These are phyloP conservation scores for Pleurozium schreberi DNA, from an alignment of 225 moss, liverwort and hornwort genomes.

Conservation along the genomic window DNA sequence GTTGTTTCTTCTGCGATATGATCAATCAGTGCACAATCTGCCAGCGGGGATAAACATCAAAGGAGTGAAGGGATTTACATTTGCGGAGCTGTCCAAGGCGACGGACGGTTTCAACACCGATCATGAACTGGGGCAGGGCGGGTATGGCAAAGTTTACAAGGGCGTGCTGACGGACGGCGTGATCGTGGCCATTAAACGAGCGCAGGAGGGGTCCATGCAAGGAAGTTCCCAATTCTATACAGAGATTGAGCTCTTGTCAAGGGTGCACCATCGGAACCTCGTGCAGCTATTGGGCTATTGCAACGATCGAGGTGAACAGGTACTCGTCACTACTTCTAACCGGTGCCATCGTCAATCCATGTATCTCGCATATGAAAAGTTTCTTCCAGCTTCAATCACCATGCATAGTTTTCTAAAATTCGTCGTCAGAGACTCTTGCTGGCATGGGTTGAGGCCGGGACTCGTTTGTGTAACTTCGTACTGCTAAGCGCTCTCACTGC, in stretches of 20 bases:
- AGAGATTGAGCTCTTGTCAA: slow-evolving; percentile 40
- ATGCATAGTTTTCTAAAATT: background rate
- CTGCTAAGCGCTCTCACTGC: background rate
- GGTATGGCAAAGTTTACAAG: slow-evolving; percentile 64
- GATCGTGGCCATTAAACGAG: slow-evolving; percentile 34
- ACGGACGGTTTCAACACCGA: slow-evolving; percentile 32
- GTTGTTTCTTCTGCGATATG: background rate
- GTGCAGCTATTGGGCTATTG: slow-evolving; percentile 32
- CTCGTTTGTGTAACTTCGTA: background rate
- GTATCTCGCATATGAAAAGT: background rate
- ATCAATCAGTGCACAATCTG: background rate
- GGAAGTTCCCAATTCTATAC: slow-evolving; percentile 31
- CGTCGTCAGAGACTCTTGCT: background rate
- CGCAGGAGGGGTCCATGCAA: slow-evolving; percentile 42
- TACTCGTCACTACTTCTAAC: background rate
- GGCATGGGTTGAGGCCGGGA: background rate
- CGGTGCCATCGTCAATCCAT: background rate
- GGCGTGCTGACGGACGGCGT: slow-evolving; percentile 28
- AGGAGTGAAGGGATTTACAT: slow-evolving; percentile 54
- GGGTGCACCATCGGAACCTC: slow-evolving; percentile 47
- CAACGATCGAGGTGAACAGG: slow-evolving; percentile 39
- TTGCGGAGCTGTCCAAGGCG: slow-evolving; percentile 43
- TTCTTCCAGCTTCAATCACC: background rate
- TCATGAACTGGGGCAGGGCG: slow-evolving; percentile 50
- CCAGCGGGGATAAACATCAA: slow-evolving; percentile 34